A percentile compares a stretch with the other conserved stretches of the same genome.
phyloP scores from a whole-genome alignment of 441 rosid genomes.

The Rhodomyrtus psidioides region DNA sequence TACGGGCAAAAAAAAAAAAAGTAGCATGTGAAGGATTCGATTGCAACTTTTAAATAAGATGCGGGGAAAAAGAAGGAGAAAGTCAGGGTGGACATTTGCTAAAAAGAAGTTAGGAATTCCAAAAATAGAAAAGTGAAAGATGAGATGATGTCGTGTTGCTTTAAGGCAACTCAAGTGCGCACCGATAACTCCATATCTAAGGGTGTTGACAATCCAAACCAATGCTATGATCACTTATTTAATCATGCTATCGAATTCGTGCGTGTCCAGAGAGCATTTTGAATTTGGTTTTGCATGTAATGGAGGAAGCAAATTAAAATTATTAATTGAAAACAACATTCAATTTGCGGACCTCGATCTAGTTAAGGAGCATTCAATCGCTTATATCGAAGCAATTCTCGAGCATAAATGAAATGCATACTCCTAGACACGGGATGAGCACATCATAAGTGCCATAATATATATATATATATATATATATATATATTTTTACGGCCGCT shows the following conservation, averaged over 20 bases:
- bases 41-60: too few relatives aligned
- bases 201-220: neutral
- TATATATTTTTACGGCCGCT: too few relatives aligned
- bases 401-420: neutral
- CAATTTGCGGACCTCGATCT: neutral
- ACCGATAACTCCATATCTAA: neutral
- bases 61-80: too few relatives aligned
- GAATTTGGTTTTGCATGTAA: neutral
- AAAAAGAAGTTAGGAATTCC: too few relatives aligned
- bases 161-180: neutral
- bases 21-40: neutral
- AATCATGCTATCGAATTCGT: neutral
- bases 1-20: neutral
- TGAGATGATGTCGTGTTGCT: neutral
- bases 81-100: neutral
- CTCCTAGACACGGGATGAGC: too few relatives aligned
- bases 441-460: too few relatives aligned
- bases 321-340: neutral
- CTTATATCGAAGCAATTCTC: neutral
- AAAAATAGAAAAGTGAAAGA: neutral
- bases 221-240: neutral
- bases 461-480: too few relatives aligned
- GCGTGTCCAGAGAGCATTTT: neutral
- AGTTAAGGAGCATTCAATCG: neutral
- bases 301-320: neutral